These are phyloP conservation scores for Saturnispora diversa DNA, from an alignment of 805 yeast species.

Conservation along the genomic window DNA sequence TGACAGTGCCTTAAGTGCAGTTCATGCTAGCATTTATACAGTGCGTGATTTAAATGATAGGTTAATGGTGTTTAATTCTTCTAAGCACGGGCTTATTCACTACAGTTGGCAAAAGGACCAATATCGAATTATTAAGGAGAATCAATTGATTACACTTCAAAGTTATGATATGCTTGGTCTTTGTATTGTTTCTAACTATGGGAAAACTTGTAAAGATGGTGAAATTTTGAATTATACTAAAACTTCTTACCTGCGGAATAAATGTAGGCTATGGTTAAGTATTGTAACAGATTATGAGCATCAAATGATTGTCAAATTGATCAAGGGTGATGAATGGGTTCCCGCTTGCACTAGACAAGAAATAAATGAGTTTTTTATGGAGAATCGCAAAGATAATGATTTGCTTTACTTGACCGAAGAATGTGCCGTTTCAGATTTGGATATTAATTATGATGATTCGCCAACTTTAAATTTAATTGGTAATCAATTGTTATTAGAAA, in stretches of 20 bases:
- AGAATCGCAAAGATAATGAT: not conserved
- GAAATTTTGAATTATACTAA: not conserved
- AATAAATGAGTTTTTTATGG: not conserved
- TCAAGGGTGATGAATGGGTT: not conserved
- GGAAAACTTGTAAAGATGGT: not conserved
- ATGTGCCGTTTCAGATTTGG: not conserved
- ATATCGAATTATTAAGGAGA: not conserved
- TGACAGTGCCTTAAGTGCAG: constrained; percentile 22
- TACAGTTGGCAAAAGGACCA: not conserved
- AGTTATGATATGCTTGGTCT: constrained; percentile 6
- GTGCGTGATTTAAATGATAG: not conserved
- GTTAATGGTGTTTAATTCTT: constrained; percentile 7
- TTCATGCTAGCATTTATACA: constrained; percentile 16
- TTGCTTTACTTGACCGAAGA: not conserved
- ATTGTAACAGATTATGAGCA: constrained; percentile 4
- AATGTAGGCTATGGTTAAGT: constrained; percentile 3
- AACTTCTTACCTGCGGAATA: not conserved
- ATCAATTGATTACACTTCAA: not conserved
- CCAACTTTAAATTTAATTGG: not conserved
- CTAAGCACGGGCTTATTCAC: constrained; percentile 12
- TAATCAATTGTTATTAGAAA: not conserved
- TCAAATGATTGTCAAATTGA: not conserved
- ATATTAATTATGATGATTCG: not conserved
- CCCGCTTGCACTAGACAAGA: not conserved
- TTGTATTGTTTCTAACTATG: constrained; percentile 7